Conservation (phyloP, 106 monocot genomes). For the Platanthera zijinensis region DNA sequence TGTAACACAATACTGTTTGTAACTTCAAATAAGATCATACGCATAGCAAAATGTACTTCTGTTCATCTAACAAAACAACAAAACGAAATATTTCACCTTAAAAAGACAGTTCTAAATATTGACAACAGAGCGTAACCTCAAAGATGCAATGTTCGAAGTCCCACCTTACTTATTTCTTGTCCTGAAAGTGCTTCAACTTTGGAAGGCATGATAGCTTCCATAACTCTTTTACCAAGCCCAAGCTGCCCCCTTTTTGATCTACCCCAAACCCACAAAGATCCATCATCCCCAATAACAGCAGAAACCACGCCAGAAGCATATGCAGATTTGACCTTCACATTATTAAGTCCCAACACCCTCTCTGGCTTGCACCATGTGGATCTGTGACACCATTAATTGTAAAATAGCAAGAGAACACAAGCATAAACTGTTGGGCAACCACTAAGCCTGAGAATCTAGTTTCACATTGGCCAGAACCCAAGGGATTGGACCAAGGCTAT, state of each 20-base stretch:
- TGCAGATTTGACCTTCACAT: slow-evolving; percentile 43
- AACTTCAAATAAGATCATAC: too few relatives aligned
- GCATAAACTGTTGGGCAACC: too few relatives aligned
- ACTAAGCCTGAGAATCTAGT: too few relatives aligned
- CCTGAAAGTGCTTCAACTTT: slow-evolving; percentile 56
- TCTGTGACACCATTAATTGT: slow-evolving; percentile 15
- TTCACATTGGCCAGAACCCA: too few relatives aligned
- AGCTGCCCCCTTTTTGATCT: slow-evolving; percentile 89
- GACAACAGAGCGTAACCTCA: neutral
- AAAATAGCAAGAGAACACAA: neutral
- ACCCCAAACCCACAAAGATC: slow-evolving; percentile 93
- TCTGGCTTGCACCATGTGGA: slow-evolving; percentile 53
- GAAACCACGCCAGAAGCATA: slow-evolving; percentile 89
- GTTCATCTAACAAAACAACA: too few relatives aligned
- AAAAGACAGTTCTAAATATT: neutral
- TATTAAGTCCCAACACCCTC: slow-evolving; percentile 54
- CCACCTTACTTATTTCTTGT: slow-evolving; percentile 63
- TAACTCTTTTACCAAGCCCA: slow-evolving; percentile 61
- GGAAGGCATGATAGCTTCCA: slow-evolving; percentile 47
- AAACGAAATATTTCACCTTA: too few relatives aligned
- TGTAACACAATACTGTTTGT: too few relatives aligned
- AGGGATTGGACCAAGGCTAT: too few relatives aligned
- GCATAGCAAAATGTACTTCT: too few relatives aligned
- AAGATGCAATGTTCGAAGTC: neutral
- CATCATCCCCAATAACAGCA: slow-evolving; percentile 67